Conservation (phyloP, 2,329 filamentous ascomycete genomes). For the Fusarium siculi region DNA sequence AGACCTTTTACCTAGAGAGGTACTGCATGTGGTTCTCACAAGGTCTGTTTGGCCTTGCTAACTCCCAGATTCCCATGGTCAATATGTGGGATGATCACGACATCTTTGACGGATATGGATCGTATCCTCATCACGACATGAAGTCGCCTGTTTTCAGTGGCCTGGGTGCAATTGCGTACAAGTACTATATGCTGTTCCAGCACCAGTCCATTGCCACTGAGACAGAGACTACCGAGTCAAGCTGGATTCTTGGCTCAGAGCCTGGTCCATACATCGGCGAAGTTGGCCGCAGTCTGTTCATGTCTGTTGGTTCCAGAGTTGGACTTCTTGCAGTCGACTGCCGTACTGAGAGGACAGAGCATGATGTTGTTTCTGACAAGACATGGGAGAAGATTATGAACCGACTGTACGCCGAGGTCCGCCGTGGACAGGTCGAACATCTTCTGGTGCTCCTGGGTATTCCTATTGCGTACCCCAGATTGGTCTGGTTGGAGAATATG, state of each 20-base stretch:
- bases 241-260: slow-evolving; percentile 83
- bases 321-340: slow-evolving; percentile 90
- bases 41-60: slow-evolving; percentile 91
- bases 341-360: slow-evolving; percentile 86
- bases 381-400: slow-evolving; percentile 91
- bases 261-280: slow-evolving; percentile 93
- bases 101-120: slow-evolving; percentile 91
- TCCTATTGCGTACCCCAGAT: slow-evolving; percentile 81
- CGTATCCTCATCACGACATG: slow-evolving; percentile 94
- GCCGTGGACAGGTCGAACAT: slow-evolving; percentile 87
- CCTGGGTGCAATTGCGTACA: slow-evolving; percentile 91
- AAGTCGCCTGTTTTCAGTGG: slow-evolving; percentile 88
- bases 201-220: slow-evolving; percentile 89
- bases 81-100: slow-evolving; percentile 98
- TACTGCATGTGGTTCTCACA: slow-evolving; percentile 98
- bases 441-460: slow-evolving; percentile 88
- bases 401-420: slow-evolving; percentile 82
- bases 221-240: slow-evolving; percentile 84
- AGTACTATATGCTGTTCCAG: slow-evolving; percentile 99
- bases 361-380: slow-evolving; percentile 81
- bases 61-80: slow-evolving; percentile 95
- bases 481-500: slow-evolving; percentile 77
- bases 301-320: slow-evolving; percentile 81
- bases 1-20: slow-evolving; percentile 85
- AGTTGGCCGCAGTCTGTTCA: slow-evolving; percentile 84